Base-by-base conservation (phyloP, 768 basidiomycete genomes). In the Hortiboletus campestris region DNA sequence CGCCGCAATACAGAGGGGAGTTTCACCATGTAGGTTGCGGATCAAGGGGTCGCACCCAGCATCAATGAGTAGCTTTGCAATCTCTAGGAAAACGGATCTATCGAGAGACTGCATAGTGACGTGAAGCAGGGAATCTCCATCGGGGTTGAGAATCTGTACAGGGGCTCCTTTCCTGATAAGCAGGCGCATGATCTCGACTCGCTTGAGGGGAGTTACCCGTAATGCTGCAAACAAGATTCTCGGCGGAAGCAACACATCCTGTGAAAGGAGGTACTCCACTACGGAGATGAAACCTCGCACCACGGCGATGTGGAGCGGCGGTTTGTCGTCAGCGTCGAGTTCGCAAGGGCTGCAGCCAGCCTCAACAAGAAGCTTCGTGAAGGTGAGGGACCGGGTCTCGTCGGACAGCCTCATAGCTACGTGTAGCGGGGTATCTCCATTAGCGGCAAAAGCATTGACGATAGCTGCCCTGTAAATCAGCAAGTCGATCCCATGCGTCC, bases 371-470 rank as follows among this genome's bases (percentile, higher is more conserved):
- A 51, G 42, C 22, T 53, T 35, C 0, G 19, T 25, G 17, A 60
- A 14, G 1, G 5, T 2, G 3, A 60, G 49, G 25, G 52, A 60
- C 3, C 8, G 14, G 8, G 22, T 46, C 19, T 60, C 59, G 25
- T 60, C 45, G 8, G 35, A 31, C 9, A 50, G 3, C 29, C 6
- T 42, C 39, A 59, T 41, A 2, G 46, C 51, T 4, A 59, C 2
- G 9, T 60, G 59, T 0, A 60, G 38, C 1, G 44, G 59, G 8
- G 59, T 53, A 22, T 60, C 57, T 8, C 59, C 59, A 14, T 60
- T 59, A 12, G 6, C 8, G 6, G 48, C 34, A 13, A 60, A 0
- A 0, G 35, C 32, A 44, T 50, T 28, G 3, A 17, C 4, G 2
- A 57, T 31, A 10, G 14, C 59, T 61, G 7, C 0, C 17, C 6